Evolutionary conservation across 1,284 basidiomycete species (phyloP), one percentile per base, ranked within the genome.

Genomic region (Trametes versicolor): DNA sequence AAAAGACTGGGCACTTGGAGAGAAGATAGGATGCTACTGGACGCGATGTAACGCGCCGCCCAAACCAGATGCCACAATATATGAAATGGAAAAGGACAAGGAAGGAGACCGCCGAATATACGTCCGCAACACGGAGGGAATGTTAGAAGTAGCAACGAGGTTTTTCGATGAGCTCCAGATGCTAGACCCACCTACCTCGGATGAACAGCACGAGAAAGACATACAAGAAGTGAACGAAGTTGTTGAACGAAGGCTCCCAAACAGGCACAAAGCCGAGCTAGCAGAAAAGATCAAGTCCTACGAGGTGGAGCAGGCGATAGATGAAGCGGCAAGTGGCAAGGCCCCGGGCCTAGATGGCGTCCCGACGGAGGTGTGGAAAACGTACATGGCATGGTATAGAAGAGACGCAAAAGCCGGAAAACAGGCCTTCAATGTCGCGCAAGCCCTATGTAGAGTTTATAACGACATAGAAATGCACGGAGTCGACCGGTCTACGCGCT

Each of bases 391-490:
- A 21, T 23, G 36, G n/a, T 32, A 56, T 1, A 60, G 73, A 2
- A 12, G 5, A 7, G 43, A n/a, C 7, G n/a, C 15, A 2, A 23
- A 21, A 6, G 15, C 3, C 8, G 43, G 43, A 5, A 23, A 23
- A 21, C 43, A 4, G n/a, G 7, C 19, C 5, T 47, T 47, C 21
- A 12, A 47, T 21, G 12, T 47, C 6, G 43, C n/a, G 4, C 4
- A 5, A 8, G 43, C n/a, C 4, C 43, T 47, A 1, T 65, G 58
- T 0, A 21, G 2, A 2, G 62, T 73, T 0, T 75, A 58, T 58
- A 66, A 69, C 3, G 73, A 76, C 54, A 65, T 75, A 7, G 66
- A 72, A 36, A 9, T 23, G 0, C 25, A 69, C 19, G 71, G 73
- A 0, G 58, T 69, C 0, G 47, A 47, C 8, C 7, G 13, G 2